Base-by-base conservation (phyloP, 2,329 filamentous ascomycete species). In the Stagonosporopsis rhizophila region DNA sequence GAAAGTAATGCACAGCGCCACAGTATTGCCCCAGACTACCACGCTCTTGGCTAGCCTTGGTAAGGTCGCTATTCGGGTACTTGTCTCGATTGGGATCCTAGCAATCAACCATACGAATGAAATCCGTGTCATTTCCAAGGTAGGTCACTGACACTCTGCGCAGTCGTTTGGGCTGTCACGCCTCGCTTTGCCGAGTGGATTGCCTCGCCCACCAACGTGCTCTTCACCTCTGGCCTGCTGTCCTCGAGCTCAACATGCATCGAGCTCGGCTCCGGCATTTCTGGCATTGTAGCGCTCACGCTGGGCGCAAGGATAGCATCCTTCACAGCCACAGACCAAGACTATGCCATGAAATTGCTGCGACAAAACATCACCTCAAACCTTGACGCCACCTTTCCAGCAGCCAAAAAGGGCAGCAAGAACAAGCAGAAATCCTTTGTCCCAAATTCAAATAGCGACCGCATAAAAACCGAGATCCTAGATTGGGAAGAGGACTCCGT, bases 141-240 rank as follows among this genome's bases (percentile, higher is more conserved):
- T 48, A 56, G 48, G 53, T 44, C n/a, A 23, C 35, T 50, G 30
- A 57, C 46, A 39, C 19, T 1, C 28, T 32, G 44, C 41, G 19
- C 58, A 89, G 92, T 96, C 17, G 81, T 98, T 8, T 99, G 95
- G 95, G 92, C 90, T 75, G 89, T 96, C 64, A 94, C 92, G 0
- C 92, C 93, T 8, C 80, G 87, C 40, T 87, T 98, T 70, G 91
- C 93, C 20, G 80, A 86, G 62, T 98, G 92, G 92, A 83, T 98
- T 41, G 81, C 87, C 30, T 82, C 83, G 3, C 75, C 82, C 2
- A 70, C 75, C 27, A 92, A 92, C 72, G 74, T 86, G 0, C 81
- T 97, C 44, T 87, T 88, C 77, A 73, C 77, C 34, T 67, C 77
- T 52, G 78, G 77, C 41, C 68, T 88, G 46, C 80, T 94, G 7